These are phyloP conservation scores for Neurospora hispaniola DNA, from an alignment of 495 filamentous ascomycete species.

Conservation along the genomic window DNA sequence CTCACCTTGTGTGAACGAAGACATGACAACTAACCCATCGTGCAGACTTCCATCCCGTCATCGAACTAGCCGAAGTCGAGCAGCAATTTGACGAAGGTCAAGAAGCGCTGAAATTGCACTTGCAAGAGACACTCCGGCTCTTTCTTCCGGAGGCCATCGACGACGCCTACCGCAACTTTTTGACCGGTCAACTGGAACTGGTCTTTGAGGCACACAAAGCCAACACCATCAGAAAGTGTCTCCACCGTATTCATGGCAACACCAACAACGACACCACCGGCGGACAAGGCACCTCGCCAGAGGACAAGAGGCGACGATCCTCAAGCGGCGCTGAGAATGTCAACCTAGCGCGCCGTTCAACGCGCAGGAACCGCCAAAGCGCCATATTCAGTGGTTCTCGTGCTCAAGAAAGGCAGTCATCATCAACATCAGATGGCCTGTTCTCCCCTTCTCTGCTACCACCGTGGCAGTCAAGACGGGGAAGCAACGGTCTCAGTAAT, in stretches of 20 bases:
- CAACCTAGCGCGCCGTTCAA: not conserved
- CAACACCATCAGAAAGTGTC: conserved; percentile 14
- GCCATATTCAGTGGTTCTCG: not conserved
- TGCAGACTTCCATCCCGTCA: conserved; percentile 15
- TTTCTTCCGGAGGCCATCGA: conserved; percentile 14
- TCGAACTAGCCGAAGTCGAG: conserved; percentile 20
- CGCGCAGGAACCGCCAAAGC: conserved; percentile 2
- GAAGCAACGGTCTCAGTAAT: not conserved
- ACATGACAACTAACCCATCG: not conserved
- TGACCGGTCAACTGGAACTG: conserved; percentile 18
- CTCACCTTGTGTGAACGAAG: no score
- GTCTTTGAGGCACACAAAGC: conserved; percentile 21
- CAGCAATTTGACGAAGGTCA: conserved; percentile 16
- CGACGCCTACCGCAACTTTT: conserved; percentile 15
- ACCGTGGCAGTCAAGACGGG: not conserved
- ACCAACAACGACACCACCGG: not conserved
- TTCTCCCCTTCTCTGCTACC: not conserved
- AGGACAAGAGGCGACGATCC: not conserved
- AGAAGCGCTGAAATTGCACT: conserved; percentile 11
- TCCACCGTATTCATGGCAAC: not conserved
- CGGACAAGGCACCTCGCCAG: not conserved
- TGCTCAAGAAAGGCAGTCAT: not conserved
- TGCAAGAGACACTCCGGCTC: conserved; percentile 19
- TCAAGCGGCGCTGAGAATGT: not conserved
- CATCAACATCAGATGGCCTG: not conserved